Conservation (phyloP, 129 eudicot genomes). For the Gnaphalium uliginosum region DNA sequence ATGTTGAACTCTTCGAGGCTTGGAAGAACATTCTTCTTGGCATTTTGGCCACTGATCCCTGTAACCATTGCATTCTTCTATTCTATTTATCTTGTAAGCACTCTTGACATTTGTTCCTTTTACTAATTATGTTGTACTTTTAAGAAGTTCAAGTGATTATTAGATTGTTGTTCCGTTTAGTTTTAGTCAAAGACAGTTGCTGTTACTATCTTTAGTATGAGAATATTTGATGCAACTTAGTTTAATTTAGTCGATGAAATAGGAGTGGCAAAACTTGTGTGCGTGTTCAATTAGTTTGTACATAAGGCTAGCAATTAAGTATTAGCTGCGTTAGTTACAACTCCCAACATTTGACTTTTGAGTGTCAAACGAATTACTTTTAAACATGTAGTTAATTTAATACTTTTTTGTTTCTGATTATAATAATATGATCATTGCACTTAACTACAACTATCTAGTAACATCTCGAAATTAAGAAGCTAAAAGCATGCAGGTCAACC, state of each 20-base stretch:
- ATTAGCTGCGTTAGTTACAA: too few relatives aligned
- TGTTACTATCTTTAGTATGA: too few relatives aligned
- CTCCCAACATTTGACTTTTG: background rate
- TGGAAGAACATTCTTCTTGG: constrained; percentile 74
- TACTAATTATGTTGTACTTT: background rate
- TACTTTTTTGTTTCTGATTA: background rate
- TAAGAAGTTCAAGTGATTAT: background rate
- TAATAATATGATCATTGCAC: background rate
- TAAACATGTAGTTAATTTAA: background rate
- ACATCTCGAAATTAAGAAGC: too few relatives aligned
- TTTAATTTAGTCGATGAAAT: too few relatives aligned
- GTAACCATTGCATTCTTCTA: constrained; percentile 52
- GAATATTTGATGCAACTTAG: too few relatives aligned
- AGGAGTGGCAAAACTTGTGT: too few relatives aligned
- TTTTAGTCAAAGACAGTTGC: too few relatives aligned
- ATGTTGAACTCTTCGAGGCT: constrained; percentile 65
- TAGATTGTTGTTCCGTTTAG: too few relatives aligned
- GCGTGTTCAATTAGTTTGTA: background rate
- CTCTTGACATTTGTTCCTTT: constrained; percentile 7
- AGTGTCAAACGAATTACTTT: background rate
- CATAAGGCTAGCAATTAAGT: background rate
- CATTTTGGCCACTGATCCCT: constrained; percentile 72
- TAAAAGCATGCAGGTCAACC: too few relatives aligned
- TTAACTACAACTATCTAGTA: background rate
- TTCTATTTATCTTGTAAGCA: constrained; percentile 66